Conservation (phyloP, 2,329 filamentous ascomycete genomes). For the Pestalotiopsis sp. region DNA sequence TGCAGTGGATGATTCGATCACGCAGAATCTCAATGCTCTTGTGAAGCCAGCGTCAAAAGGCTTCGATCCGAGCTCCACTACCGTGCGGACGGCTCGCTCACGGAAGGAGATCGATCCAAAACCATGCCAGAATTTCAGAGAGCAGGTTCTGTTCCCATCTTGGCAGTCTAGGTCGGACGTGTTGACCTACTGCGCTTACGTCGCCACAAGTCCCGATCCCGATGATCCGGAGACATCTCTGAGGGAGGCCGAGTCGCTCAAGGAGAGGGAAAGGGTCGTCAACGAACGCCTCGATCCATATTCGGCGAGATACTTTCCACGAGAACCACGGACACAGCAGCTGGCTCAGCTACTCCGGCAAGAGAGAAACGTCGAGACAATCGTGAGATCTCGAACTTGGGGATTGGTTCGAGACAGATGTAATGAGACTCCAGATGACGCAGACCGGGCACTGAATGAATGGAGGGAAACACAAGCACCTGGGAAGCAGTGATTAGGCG, state of each 20-base stretch:
- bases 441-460: slow-evolving; percentile 48
- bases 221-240: slow-evolving; percentile 77
- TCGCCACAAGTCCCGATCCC: slow-evolving; percentile 84
- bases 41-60: slow-evolving; percentile 69
- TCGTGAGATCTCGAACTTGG: slow-evolving; percentile 83
- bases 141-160: slow-evolving; percentile 78
- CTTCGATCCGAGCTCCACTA: slow-evolving; percentile 81
- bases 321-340: slow-evolving; percentile 77
- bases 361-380: slow-evolving; percentile 75
- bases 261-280: slow-evolving; percentile 71
- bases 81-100: slow-evolving; percentile 56
- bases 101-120: slow-evolving; percentile 56
- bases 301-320: slow-evolving; percentile 76
- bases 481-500: neutral
- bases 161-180: slow-evolving; percentile 86
- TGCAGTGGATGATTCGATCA: slow-evolving; percentile 89
- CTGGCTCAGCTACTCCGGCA: slow-evolving; percentile 73
- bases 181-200: slow-evolving; percentile 82
- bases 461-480: slow-evolving; percentile 24
- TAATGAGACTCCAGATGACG: slow-evolving; percentile 54
- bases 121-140: slow-evolving; percentile 72
- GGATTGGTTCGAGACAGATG: slow-evolving; percentile 75
- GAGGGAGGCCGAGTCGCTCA: slow-evolving; percentile 68
- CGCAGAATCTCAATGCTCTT: slow-evolving; percentile 88
- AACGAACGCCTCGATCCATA: slow-evolving; percentile 93